Base-by-base conservation (phyloP, 257 asterid genomes). In the Marsdenia floribunda region DNA sequence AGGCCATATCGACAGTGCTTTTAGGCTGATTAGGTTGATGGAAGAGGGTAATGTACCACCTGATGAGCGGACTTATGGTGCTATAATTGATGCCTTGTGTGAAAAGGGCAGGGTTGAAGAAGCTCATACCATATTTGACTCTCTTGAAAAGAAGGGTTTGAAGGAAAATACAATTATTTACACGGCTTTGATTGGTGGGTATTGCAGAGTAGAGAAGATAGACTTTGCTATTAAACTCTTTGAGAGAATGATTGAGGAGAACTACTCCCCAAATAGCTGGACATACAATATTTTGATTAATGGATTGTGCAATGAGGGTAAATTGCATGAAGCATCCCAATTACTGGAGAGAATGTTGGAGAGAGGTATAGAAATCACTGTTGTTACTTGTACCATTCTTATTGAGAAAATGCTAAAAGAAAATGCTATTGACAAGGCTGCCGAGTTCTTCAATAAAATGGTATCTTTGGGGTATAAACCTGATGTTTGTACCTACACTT, bases 401-500 rank as follows among this genome's bases (percentile, higher is more conserved):
- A 89, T 90, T 68, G 91, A 87, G 78, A 83, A 87, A 49, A 81
- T 91, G 84, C 78, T 91, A 54, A 85, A 86, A 82, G 93, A 88
- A 50, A 79, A 78, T 76, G 90, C 85, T 60, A 88, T 86, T 85
- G 87, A 84, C 72, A 66, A 75, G 74, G 97, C 92, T 37, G 82
- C 86, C 71, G 76, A 72, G 69, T 73, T 91, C 73, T 68, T 89
- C 77, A 71, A 82, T 77, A 74, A 75, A 73, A 87, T 89, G 91
- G 75, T 73, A 49, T 76, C 88, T 73, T 72, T 42, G 74, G 93
- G 96, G 61, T 67, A 57, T 77, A 85, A 83, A 77, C 93, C 96
- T 70, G 96, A 91, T 73, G 85, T 91, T 68, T 89, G 92, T 82
- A 87, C 86, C 44, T 91, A 89, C 80, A 89, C 96, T 78, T 83